These are phyloP conservation scores for Phymatotrichopsis omnivora DNA, from an alignment of 2,329 filamentous ascomycete species.

Conservation along the genomic window DNA sequence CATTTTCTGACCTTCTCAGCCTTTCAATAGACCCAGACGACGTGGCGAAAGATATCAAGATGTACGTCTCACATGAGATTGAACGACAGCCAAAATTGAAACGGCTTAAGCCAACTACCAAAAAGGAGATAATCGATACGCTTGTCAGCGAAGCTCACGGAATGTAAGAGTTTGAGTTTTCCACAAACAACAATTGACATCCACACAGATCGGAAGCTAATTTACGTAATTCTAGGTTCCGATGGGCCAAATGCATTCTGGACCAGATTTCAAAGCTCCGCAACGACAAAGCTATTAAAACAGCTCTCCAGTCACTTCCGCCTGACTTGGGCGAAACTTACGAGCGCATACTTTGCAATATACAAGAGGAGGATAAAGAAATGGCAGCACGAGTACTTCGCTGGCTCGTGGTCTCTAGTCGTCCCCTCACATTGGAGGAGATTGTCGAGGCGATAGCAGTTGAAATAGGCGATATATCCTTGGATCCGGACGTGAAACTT, in stretches of 20 bases:
- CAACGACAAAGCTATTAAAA: constrained; percentile 15
- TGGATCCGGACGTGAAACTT: constrained; percentile 4
- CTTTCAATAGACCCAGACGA: constrained; percentile 4
- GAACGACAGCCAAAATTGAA: neutral
- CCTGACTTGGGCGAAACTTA: constrained; percentile 30
- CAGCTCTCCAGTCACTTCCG: constrained; percentile 23
- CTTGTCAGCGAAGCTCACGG: constrained; percentile 1
- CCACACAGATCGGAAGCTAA: too few relatives aligned
- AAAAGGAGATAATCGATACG: neutral
- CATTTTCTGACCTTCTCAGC: neutral
- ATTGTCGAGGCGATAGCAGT: constrained; percentile 25
- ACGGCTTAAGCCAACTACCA: neutral
- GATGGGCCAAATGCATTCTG: constrained; percentile 14
- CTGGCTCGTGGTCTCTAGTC: constrained; percentile 30
- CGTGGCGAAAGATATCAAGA: constrained; percentile 4
- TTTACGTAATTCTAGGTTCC: constrained; percentile 11
- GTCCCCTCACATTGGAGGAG: constrained; percentile 31
- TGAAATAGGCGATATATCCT: constrained; percentile 3
- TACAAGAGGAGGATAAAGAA: constrained; percentile 21
- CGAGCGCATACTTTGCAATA: constrained; percentile 30
- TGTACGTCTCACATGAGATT: constrained; percentile 5
- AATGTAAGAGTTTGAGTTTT: constrained; percentile 9
- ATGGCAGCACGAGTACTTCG: constrained; percentile 30
- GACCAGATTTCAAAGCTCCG: constrained; percentile 10
- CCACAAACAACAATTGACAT: neutral